Conservation (phyloP, 129 eudicot species). For the Flaveria robusta region DNA sequence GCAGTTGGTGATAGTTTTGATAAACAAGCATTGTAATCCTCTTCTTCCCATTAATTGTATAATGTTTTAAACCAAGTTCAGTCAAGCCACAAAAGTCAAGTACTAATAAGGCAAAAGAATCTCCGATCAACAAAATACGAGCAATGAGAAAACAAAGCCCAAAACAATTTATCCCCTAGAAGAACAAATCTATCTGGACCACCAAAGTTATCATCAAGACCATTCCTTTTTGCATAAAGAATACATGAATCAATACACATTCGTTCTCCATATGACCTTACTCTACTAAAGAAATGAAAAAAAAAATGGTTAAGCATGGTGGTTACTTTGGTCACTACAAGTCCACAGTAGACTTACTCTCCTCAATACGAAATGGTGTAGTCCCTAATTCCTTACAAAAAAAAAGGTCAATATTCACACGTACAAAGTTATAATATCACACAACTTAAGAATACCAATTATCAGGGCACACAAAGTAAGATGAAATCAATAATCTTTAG, state of each 20-base stretch:
- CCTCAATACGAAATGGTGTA: neutral
- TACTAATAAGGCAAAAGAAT: neutral
- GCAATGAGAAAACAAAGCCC: neutral
- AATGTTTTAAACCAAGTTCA: neutral
- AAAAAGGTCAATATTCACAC: neutral
- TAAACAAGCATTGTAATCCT: neutral
- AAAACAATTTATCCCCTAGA: neutral
- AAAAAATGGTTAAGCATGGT: neutral
- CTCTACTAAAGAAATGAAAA: neutral
- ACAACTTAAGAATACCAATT: neutral
- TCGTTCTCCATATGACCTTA: neutral
- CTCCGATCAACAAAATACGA: neutral
- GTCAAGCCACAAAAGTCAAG: neutral
- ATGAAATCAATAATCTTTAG: neutral
- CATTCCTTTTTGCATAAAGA: slow-evolving; percentile 5
- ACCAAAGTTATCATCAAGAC: slow-evolving; percentile 6
- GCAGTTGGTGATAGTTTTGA: neutral
- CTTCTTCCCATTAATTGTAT: neutral
- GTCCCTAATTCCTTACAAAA: neutral
- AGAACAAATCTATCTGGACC: neutral
- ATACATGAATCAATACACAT: slow-evolving; percentile 33
- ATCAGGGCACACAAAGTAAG: neutral
- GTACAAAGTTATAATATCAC: neutral
- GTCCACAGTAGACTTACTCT: neutral
- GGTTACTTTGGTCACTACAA: neutral